Conservation (phyloP, 2,329 filamentous ascomycete genomes). For the Clarireedia monteithiana region DNA sequence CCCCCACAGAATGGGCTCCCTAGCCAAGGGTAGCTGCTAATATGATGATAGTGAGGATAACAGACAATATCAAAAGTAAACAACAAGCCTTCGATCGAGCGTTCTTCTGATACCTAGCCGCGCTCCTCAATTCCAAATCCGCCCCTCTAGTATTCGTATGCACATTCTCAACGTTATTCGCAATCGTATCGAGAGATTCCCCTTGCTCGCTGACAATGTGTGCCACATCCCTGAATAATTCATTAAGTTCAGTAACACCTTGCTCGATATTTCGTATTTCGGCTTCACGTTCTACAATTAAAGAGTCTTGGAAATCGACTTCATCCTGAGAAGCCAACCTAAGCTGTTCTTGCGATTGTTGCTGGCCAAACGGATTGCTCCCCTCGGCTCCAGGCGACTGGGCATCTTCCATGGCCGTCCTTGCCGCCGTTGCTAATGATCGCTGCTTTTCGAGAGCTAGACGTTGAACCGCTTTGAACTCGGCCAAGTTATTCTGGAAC, state of each 20-base stretch:
- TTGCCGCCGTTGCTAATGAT: conserved; percentile 74
- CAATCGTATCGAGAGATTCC: conserved; percentile 77
- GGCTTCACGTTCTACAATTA: conserved; percentile 92
- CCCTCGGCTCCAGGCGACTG: conserved; percentile 31
- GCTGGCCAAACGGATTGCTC: conserved; percentile 37
- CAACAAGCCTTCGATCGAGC: conserved; percentile 93
- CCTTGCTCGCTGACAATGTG: conserved; percentile 96
- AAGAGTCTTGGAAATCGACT: conserved; percentile 92
- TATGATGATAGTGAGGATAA: conserved; percentile 85
- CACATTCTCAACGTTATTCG: conserved; percentile 78
- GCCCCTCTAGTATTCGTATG: conserved; percentile 76
- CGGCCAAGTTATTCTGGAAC: conserved; percentile 79
- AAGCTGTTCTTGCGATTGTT: conserved; percentile 66
- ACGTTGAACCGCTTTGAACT: conserved; percentile 90
- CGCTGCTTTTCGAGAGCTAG: conserved; percentile 88
- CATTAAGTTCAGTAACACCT: conserved; percentile 89
- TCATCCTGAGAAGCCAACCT: conserved; percentile 86
- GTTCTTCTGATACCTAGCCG: conserved; percentile 88
- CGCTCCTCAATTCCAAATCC: conserved; percentile 75
- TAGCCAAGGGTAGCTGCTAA: conserved; percentile 76
- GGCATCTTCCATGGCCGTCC: conserved; percentile 65
- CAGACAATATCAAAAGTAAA: conserved; percentile 75
- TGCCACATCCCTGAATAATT: conserved; percentile 95
- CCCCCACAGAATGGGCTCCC: background rate
- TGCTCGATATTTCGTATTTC: conserved; percentile 98